Percentiles rank a stretch among this genome's conserved stretches.
phyloP scores from a whole-genome alignment of 179 eudicot genomes.

The Patellifolia procumbens region DNA sequence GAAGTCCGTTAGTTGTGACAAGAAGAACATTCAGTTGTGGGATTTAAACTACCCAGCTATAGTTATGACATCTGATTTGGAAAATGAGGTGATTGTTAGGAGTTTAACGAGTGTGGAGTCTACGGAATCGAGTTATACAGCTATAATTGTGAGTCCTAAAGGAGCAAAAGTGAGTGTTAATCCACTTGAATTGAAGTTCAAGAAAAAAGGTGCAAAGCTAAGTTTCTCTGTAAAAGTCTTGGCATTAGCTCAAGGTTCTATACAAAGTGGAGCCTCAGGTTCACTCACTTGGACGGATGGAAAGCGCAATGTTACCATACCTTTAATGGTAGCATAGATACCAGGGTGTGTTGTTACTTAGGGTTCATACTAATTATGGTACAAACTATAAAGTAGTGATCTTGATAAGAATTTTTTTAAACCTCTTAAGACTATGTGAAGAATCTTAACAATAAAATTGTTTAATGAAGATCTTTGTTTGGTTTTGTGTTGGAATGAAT shows the following conservation, averaged over 20 bases:
- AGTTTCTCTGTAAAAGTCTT: constrained; percentile 11
- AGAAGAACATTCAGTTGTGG: constrained; percentile 40
- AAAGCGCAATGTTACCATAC: constrained; percentile 24
- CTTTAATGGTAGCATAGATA: constrained; percentile 15
- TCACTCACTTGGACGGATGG: constrained; percentile 32
- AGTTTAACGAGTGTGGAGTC: constrained; percentile 22
- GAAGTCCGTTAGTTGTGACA: constrained; percentile 22
- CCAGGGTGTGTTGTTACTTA: background rate
- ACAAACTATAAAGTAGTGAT: too few species aligned
- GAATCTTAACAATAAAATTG: too few species aligned
- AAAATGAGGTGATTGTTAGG: constrained; percentile 3
- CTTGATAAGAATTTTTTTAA: background rate
- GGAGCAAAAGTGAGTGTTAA: constrained; percentile 20
- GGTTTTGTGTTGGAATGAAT: too few species aligned
- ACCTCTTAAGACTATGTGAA: too few species aligned
- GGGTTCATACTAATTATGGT: background rate
- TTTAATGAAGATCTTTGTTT: too few species aligned
- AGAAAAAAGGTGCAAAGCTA: constrained; percentile 17
- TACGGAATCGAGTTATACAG: background rate
- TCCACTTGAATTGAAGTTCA: constrained; percentile 16
- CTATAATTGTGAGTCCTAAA: constrained; percentile 7
- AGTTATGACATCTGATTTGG: background rate
- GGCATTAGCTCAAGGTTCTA: background rate
- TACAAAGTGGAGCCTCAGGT: background rate
- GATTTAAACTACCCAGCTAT: constrained; percentile 76